A percentile compares a stretch with the other conserved stretches of the same genome.
Evolutionary conservation across 495 filamentous ascomycete species (phyloP).

Genomic region (Pseudotulostoma volvatum): DNA sequence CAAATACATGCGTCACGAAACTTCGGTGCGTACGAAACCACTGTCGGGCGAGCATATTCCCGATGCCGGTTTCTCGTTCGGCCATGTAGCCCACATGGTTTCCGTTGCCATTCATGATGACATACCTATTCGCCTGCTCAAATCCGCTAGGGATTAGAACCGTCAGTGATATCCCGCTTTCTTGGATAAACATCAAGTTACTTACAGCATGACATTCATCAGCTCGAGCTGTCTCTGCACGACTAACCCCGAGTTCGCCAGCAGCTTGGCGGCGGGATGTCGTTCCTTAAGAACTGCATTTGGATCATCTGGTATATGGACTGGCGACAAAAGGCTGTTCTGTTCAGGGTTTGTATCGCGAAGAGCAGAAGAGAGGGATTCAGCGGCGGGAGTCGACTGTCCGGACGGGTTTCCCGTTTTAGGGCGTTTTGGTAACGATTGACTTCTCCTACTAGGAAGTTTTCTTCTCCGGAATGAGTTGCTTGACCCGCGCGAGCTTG

Average conservation of each 20-base stretch:
- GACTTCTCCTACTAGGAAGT: constrained; percentile 2
- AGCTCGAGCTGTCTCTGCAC: constrained; percentile 51
- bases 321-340: constrained; percentile 34
- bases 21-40: constrained; percentile 49
- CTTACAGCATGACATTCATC: constrained; percentile 51
- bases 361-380: constrained; percentile 9
- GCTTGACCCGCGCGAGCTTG: neutral
- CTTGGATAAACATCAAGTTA: too few species aligned
- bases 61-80: constrained; percentile 47
- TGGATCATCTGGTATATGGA: constrained; percentile 47
- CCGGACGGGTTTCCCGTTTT: constrained; percentile 6
- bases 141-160: constrained; percentile 31
- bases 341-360: constrained; percentile 18
- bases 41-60: constrained; percentile 41
- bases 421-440: neutral
- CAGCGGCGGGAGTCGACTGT: constrained; percentile 12
- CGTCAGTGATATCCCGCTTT: too few species aligned
- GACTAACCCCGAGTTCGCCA: constrained; percentile 47
- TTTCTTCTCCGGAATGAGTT: constrained; percentile 2
- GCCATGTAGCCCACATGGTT: constrained; percentile 55
- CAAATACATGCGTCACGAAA: constrained; percentile 58
- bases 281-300: constrained; percentile 41
- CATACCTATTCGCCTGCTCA: constrained; percentile 58
- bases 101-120: constrained; percentile 54
- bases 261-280: constrained; percentile 42